Base-by-base conservation (phyloP, 2,329 filamentous ascomycete species). In the Xylaria sp. region DNA sequence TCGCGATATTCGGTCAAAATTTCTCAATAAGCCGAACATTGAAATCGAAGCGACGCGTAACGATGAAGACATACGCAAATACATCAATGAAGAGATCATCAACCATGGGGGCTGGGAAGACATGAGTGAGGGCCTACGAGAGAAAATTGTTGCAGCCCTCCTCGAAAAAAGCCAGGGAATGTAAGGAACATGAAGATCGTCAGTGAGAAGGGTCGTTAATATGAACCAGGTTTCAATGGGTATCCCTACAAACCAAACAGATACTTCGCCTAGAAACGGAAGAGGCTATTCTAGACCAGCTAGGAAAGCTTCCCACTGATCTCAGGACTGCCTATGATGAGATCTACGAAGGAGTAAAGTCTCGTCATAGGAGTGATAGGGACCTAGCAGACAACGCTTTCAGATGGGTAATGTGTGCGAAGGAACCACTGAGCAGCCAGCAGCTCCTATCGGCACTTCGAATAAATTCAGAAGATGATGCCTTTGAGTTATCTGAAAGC, bases 31-130 rank as follows among this genome's bases (percentile, higher is more conserved):
- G 31, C 63, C 57, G 7, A 69, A 31, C 48, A 55, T 69, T 36
- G 62, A 69, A 48, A 69, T 69, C 10, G n/a, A 62, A 33, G 67
- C 67, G 20, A 66, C 62, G 12, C 20, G 63, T 51, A 69, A 66
- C n/a, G 31, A 63, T n/a, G 28, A 41, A 5, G 67, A 69, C 20
- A 65, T 68, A 57, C 20, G 33, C 13, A 65, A 28, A 13, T 68
- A 57, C 31, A 51, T 62, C 25, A 6, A n/a, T 1, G 8, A 28
- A 18, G 43, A 61, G 43, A 64, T 68, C 18, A 43, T n/a, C 15
- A 54, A 62, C 5, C 54, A 69, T 7, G 43, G 25, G 1, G 31
- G 39, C 10, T 66, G 58, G 67, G 7, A 8, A 12, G n/a, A 28
- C 9, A 65, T 65, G 57, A 46, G 33, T 8, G 28, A 1, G 2